phyloP scores from a whole-genome alignment of 2,329 filamentous ascomycete species.

The Dactylonectria estremocensis region DNA sequence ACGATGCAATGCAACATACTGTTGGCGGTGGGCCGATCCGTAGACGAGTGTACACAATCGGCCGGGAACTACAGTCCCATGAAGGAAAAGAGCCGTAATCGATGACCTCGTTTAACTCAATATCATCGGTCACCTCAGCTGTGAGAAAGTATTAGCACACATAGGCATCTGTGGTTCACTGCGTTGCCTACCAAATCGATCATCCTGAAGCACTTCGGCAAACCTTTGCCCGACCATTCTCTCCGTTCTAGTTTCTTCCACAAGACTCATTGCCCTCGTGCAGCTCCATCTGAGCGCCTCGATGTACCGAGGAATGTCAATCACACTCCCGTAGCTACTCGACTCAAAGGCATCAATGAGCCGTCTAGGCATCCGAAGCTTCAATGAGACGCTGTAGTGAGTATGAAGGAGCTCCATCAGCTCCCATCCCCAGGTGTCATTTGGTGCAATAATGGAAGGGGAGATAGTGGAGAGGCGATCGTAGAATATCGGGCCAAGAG shows the following conservation, averaged over 20 bases:
- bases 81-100: slow-evolving; percentile 69
- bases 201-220: slow-evolving; percentile 60
- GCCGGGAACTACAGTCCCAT: slow-evolving; percentile 57
- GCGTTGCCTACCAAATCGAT: slow-evolving; percentile 61
- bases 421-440: slow-evolving; percentile 52
- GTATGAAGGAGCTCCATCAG: slow-evolving; percentile 60
- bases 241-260: slow-evolving; percentile 66
- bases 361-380: slow-evolving; percentile 60
- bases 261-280: slow-evolving; percentile 66
- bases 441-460: slow-evolving; percentile 56
- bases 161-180: rapidly evolving
- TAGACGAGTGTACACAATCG: slow-evolving; percentile 61
- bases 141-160: slow-evolving; percentile 29
- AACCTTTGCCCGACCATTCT: slow-evolving; percentile 59
- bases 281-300: slow-evolving; percentile 64
- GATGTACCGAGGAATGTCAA: slow-evolving; percentile 63
- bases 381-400: slow-evolving; percentile 64
- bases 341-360: slow-evolving; percentile 64
- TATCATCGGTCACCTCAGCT: slow-evolving; percentile 61
- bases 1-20: slow-evolving; percentile 54
- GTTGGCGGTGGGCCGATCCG: slow-evolving; percentile 67
- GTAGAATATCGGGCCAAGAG: slow-evolving; percentile 68
- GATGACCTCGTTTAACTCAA: slow-evolving; percentile 59
- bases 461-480: slow-evolving; percentile 69
- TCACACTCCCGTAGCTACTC: slow-evolving; percentile 66